Conservation (phyloP, 129 eudicot species). For the Lonicera japonica region DNA sequence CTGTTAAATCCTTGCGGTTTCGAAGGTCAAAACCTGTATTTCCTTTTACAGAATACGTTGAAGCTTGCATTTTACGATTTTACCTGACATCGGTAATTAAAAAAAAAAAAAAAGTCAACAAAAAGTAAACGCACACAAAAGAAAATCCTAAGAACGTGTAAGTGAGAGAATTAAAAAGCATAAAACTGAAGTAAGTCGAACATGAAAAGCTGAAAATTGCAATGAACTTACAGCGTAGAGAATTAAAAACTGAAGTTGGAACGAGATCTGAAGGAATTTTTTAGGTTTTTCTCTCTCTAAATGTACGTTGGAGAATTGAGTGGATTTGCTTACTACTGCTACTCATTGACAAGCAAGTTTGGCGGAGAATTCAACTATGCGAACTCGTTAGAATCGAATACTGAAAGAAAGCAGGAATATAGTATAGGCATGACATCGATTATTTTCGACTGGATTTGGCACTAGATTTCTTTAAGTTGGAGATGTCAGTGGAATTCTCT, state of each 20-base stretch:
- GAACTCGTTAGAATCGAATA: not conserved
- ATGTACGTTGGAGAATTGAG: not conserved
- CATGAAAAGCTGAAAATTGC: not conserved
- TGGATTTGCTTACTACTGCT: too few species aligned
- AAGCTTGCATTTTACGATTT: slow-evolving; percentile 54
- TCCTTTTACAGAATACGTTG: slow-evolving; percentile 25
- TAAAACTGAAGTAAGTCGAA: not conserved
- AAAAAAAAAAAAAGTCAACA: slow-evolving; percentile 15
- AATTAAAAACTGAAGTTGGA: not conserved
- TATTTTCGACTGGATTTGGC: not conserved
- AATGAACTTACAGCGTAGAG: not conserved
- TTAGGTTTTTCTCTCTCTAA: not conserved
- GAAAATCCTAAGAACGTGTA: not conserved
- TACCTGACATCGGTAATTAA: slow-evolving; percentile 2
- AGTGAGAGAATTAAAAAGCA: not conserved
- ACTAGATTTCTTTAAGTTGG: slow-evolving; percentile 4
- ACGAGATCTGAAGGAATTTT: not conserved
- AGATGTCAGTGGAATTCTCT: not conserved
- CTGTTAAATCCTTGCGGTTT: slow-evolving; percentile 27
- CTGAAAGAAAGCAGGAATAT: not conserved
- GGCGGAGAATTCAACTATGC: not conserved
- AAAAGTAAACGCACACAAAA: not conserved
- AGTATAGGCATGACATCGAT: not conserved
- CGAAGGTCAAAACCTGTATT: slow-evolving; percentile 27
- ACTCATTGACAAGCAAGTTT: not conserved